These are phyloP conservation scores for Fusarium anthophilum DNA, from an alignment of 2,329 filamentous ascomycete genomes.

Conservation along the genomic window DNA sequence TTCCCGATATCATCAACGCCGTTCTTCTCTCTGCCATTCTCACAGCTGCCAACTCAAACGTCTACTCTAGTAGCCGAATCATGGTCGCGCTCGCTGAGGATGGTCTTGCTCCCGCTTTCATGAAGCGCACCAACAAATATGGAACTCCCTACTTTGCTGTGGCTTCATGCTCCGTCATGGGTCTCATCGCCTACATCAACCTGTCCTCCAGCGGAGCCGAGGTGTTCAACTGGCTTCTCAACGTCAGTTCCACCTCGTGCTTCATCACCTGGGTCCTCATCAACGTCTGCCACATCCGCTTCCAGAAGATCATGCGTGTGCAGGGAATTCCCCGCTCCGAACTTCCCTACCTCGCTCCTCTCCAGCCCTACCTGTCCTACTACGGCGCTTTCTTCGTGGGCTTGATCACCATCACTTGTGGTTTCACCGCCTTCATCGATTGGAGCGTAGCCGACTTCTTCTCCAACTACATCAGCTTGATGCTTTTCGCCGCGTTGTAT, in stretches of 20 bases:
- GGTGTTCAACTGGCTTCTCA: conserved; percentile 79
- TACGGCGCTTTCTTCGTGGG: conserved; percentile 73
- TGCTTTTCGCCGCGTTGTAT: conserved; percentile 69
- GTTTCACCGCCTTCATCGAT: conserved; percentile 73
- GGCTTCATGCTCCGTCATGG: conserved; percentile 61
- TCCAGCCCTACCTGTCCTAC: conserved; percentile 71
- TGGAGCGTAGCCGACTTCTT: conserved; percentile 72
- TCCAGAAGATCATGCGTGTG: conserved; percentile 67
- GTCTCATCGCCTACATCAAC: conserved; percentile 74
- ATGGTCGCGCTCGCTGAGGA: conserved; percentile 73
- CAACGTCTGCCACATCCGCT: conserved; percentile 70
- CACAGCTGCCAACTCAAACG: conserved; percentile 80
- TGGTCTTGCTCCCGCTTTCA: conserved; percentile 68
- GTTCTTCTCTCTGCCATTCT: conserved; percentile 81
- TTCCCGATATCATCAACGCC: conserved; percentile 79
- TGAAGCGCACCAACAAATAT: conserved; percentile 66
- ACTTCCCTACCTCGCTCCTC: conserved; percentile 68
- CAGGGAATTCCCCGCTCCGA: conserved; percentile 66
- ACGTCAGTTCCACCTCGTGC: conserved; percentile 74
- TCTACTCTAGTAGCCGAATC: conserved; percentile 77
- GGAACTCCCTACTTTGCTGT: conserved; percentile 73
- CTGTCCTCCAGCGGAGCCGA: conserved; percentile 64
- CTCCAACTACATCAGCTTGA: conserved; percentile 70
- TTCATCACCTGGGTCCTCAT: conserved; percentile 78
- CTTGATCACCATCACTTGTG: conserved; percentile 73